A percentile compares a stretch with the other conserved stretches of the same genome.
Conservation (phyloP, 257 asterid species). For the Lantana camara region DNA sequence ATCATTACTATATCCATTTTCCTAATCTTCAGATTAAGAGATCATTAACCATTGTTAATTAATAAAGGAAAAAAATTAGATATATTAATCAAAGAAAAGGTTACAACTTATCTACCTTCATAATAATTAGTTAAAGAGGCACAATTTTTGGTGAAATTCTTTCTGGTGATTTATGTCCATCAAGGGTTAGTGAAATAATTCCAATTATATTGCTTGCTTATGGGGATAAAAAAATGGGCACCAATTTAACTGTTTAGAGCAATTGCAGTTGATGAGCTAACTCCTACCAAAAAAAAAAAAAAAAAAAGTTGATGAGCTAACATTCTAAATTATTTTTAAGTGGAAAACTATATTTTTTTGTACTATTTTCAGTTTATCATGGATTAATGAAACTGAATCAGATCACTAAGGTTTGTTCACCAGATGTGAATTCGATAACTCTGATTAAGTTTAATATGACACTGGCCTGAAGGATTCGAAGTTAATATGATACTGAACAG, state of each 20-base stretch:
- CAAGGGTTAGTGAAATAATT: slow-evolving; percentile 17
- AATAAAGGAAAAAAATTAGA: not conserved
- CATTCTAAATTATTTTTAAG: too few species aligned
- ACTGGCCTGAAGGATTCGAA: too few species aligned
- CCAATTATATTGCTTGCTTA: not conserved
- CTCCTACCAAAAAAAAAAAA: too few species aligned
- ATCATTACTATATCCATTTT: not conserved
- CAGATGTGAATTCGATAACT: too few species aligned
- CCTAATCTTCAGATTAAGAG: not conserved
- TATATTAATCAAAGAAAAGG: not conserved
- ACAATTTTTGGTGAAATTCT: not conserved
- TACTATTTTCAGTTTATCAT: too few species aligned
- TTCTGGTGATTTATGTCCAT: slow-evolving; percentile 9
- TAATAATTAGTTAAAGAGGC: not conserved
- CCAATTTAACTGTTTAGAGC: slow-evolving; percentile 1
- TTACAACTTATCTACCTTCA: slow-evolving; percentile 17
- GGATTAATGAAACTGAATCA: too few species aligned
- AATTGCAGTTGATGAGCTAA: slow-evolving; percentile 2
- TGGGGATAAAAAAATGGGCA: slow-evolving; percentile 8
- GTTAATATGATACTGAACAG: too few species aligned
- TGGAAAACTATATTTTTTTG: too few species aligned
- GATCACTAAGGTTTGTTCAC: too few species aligned
- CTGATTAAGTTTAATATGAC: too few species aligned
- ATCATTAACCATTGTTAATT: too few species aligned
- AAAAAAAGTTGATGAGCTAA: too few species aligned